Evolutionary conservation across 2,329 filamentous ascomycete species (phyloP).

Genomic region (Keithomyces neogunnii): DNA sequence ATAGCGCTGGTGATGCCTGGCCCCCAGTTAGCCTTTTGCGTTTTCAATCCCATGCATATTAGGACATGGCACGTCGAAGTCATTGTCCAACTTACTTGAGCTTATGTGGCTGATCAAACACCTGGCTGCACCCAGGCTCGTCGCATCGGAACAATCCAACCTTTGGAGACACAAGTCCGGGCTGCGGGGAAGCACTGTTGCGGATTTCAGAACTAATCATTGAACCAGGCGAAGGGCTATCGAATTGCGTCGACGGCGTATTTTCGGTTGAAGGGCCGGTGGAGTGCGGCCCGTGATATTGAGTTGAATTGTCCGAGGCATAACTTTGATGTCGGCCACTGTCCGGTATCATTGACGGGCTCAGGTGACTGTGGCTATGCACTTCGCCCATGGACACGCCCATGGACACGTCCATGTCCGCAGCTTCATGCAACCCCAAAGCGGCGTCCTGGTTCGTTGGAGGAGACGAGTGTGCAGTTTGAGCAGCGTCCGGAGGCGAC

Average conservation of each 20-base stretch:
- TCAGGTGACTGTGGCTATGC: slow-evolving; percentile 16
- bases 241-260: slow-evolving; percentile 38
- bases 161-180: slow-evolving; percentile 19
- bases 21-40: slow-evolving; percentile 1
- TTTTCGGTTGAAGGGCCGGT: slow-evolving; percentile 33
- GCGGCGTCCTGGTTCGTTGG: slow-evolving; percentile 11
- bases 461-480: slow-evolving; percentile 19
- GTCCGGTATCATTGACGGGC: slow-evolving; percentile 13
- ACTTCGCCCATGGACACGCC: slow-evolving; percentile 17
- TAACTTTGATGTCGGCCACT: slow-evolving; percentile 22
- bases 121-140: slow-evolving; percentile 28
- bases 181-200: slow-evolving; percentile 27
- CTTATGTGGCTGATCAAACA: slow-evolving; percentile 51
- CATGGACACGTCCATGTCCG: slow-evolving; percentile 12
- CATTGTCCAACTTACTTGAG: slow-evolving; percentile 37
- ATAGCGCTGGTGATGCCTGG: slow-evolving; percentile 52
- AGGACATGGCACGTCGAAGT: not conserved
- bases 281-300: slow-evolving; percentile 28
- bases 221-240: slow-evolving; percentile 32
- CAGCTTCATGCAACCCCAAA: slow-evolving; percentile 8
- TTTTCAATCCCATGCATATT: not conserved
- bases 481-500: slow-evolving; percentile 10
- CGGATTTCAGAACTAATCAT: slow-evolving; percentile 26
- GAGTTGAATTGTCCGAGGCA: slow-evolving; percentile 34
- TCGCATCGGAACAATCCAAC: slow-evolving; percentile 24